These are phyloP conservation scores for Osmanthus fragrans DNA, from an alignment of 257 asterid species.

Conservation along the genomic window DNA sequence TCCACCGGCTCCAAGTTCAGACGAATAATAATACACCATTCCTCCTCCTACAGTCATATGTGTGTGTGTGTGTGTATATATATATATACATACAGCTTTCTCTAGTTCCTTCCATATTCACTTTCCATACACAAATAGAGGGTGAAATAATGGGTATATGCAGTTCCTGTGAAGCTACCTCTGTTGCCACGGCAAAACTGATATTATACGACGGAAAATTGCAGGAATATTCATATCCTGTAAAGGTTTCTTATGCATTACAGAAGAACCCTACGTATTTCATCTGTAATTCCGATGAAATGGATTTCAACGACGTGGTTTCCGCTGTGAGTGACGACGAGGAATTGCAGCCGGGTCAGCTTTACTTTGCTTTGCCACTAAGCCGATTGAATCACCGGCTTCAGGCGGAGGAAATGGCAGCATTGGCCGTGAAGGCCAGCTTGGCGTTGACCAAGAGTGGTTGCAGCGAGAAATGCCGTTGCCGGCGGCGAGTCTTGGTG, in stretches of 20 bases:
- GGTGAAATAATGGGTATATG: conserved; percentile 53
- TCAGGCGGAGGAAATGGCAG: conserved; percentile 79
- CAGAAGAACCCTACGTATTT: conserved; percentile 47
- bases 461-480: conserved; percentile 35
- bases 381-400: conserved; percentile 50
- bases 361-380: conserved; percentile 70
- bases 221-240: conserved; percentile 65
- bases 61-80: conserved; percentile 14
- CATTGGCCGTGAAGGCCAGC: conserved; percentile 73
- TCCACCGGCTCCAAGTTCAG: no score
- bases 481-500: conserved; percentile 29
- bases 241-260: conserved; percentile 49
- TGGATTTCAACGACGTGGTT: conserved; percentile 60
- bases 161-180: conserved; percentile 52
- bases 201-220: conserved; percentile 57
- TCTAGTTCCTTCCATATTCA: neutral
- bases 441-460: conserved; percentile 48
- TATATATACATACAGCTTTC: neutral
- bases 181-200: conserved; percentile 58
- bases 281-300: conserved; percentile 78
- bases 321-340: conserved; percentile 54
- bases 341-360: conserved; percentile 65
- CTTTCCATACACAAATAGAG: neutral
- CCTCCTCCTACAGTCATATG: no score
- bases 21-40: neutral